Evolutionary conservation across 116 monocot species (phyloP), one percentile per base, ranked within the genome.

Genomic region (Papilionanthe hybrid): DNA sequence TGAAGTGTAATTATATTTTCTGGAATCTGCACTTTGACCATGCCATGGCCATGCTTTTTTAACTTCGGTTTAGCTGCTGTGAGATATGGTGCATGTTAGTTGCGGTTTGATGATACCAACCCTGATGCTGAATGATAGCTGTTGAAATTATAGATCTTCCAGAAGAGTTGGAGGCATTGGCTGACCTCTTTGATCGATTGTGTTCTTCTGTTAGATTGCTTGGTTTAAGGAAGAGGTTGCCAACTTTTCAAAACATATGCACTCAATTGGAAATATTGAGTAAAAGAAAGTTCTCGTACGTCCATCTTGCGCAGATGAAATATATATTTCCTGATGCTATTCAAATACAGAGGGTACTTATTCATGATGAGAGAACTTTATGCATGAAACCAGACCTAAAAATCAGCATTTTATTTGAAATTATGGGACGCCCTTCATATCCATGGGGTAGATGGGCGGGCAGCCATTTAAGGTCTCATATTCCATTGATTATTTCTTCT

Each of bases 281-380:
- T 13, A 94, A 87, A 80, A 94, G 94, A 88, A 87, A 94, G 55
- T 92, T 97, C 42, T 85, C 88, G 28, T 79, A 75, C 56, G 78
- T 28, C 37, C 89, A 97, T 88, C 86, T 97, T 77, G 92, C 94
- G 9, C 97, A 97, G 67, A 91, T 97, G 83, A 97, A 91, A 71
- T 89, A 92, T 84, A 56, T 87, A 44, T 84, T 94, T 72, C 87
- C 94, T 60, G 97, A 92, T 80, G 88, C 86, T 28, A 82, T 97
- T 78, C 77, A 85, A 32, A 82, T 91, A 67, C 89, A 97, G 79
- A 94, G 79, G 84, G 83, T 94, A 63, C 89, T 91, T 20, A 20
- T 88, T 45, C 92, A 92, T 75, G 89, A 97, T 79, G 81, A 89
- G 76, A 80, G 79, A 82, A 97, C 76, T 79, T 82, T 87, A 68